Base-by-base conservation (phyloP, 495 filamentous ascomycete genomes). In the Penicillium coprophilum region DNA sequence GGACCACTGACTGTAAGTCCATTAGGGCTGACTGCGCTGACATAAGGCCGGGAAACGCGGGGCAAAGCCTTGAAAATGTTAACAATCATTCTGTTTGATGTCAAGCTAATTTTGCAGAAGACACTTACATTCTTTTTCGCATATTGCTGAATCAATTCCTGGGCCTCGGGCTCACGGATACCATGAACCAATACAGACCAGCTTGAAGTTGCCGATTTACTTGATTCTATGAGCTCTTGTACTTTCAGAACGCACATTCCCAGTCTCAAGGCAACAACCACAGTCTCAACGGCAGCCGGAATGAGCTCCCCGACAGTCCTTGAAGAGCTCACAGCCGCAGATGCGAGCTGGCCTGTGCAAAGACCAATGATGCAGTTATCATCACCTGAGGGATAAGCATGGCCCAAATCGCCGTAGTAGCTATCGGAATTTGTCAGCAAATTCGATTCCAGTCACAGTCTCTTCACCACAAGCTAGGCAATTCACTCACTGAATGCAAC, bases 1-100 rank as follows among this genome's bases (percentile, higher is more conserved):
- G 90, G 87, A n/a, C 87, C 91, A 61, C 89, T 92, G 48, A 96
- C 80, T 38, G 88, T 87, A 40, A 94, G 67, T 43, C 83, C 85
- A 68, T 80, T 87, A 12, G 81, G 72, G 50, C 86, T 86, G 36
- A 87, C 77, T 15, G 89, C 89, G 67, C 88, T 92, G 46, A 93
- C 75, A 67, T 92, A 96, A 0, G 85, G 85, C 47, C 77, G 78
- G 52, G 76, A 85, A 21, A 85, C 82, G 38, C 71, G 71, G 10
- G 87, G 79, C 40, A 87, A 80, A 36, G 75, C 76, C 82, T 89
- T 52, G 0, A 2, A 20, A 73, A 61, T 9, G 21, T 66, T 57
- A 61, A 50, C 15, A 4, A 45, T 17, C 38, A 80, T 63, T 47
- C 69, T 27, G 17, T 39, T 39, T 19, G 73, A 5, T 72, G 66